These are phyloP conservation scores for Xylaria castorea DNA, from an alignment of 495 filamentous ascomycete species.

Conservation along the genomic window DNA sequence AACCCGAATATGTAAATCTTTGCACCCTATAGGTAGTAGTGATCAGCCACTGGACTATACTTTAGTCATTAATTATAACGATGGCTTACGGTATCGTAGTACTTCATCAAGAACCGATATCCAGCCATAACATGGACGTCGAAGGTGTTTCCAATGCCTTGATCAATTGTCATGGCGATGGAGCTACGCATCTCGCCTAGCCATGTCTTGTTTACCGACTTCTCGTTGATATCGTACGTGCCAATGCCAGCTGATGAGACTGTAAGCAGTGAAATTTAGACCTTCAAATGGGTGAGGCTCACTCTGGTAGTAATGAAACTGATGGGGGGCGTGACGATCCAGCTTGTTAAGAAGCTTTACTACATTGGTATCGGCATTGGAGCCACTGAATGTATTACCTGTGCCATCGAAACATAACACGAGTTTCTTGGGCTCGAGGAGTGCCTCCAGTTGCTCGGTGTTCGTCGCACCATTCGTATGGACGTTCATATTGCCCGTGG, in stretches of 20 bases:
- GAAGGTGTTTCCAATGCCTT: constrained; percentile 51
- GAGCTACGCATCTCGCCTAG: constrained; percentile 35
- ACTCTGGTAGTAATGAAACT: constrained; percentile 50
- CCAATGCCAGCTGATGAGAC: constrained; percentile 44
- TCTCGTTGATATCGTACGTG: constrained; percentile 43
- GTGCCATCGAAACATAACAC: constrained; percentile 58
- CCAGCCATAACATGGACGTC: constrained; percentile 55
- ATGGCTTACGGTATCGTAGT: constrained; percentile 40
- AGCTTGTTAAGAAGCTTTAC: constrained; percentile 53
- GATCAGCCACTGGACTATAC: constrained; percentile 17
- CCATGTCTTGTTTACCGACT: constrained; percentile 36
- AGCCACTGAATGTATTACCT: constrained; percentile 50
- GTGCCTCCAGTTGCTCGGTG: neutral
- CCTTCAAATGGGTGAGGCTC: neutral
- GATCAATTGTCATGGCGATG: constrained; percentile 41
- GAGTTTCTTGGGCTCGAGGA: constrained; percentile 37
- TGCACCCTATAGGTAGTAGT: constrained; percentile 35
- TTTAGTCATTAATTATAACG: neutral
- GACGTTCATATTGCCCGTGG: neutral
- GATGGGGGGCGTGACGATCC: constrained; percentile 41
- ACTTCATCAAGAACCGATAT: constrained; percentile 57
- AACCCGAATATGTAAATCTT: constrained; percentile 60
- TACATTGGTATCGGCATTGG: constrained; percentile 51
- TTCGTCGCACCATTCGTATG: constrained; percentile 12
- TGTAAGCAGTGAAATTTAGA: constrained; percentile 11